These are phyloP conservation scores for Penicillium paxilli DNA, from an alignment of 495 filamentous ascomycete genomes.

Conservation along the genomic window DNA sequence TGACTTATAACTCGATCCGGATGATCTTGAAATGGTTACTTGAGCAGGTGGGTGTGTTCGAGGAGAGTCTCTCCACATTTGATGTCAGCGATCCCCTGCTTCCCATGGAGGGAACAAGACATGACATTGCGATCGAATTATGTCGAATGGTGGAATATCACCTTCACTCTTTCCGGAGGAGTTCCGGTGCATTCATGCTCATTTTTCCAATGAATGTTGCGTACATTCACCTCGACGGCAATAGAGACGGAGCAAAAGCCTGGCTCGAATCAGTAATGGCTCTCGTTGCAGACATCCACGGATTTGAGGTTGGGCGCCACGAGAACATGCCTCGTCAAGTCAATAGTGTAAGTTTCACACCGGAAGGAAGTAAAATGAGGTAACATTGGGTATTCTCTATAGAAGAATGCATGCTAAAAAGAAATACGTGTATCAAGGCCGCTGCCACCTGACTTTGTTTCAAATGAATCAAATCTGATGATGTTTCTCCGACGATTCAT, in stretches of 20 bases:
- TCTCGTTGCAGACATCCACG: conserved; percentile 15
- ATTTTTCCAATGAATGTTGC: conserved; percentile 21
- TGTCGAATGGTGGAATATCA: conserved; percentile 21
- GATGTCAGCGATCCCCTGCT: conserved; percentile 14
- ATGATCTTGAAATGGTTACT: conserved; percentile 9
- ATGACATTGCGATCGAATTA: conserved; percentile 18
- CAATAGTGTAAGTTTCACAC: not conserved
- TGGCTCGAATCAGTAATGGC: conserved; percentile 18
- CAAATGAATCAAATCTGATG: not conserved
- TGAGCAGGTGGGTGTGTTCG: conserved; percentile 2
- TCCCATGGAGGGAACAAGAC: conserved; percentile 17
- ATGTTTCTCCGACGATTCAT: not conserved
- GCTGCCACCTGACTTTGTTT: not conserved
- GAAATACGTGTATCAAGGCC: not conserved
- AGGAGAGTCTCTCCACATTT: not conserved
- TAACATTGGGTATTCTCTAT: not conserved
- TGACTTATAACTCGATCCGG: conserved; percentile 11
- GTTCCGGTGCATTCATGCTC: conserved; percentile 16
- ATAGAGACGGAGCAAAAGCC: not conserved
- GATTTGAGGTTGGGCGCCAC: conserved; percentile 17
- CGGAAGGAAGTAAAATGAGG: not conserved
- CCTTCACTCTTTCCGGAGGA: conserved; percentile 10
- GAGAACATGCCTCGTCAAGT: conserved; percentile 12
- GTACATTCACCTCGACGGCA: conserved; percentile 9
- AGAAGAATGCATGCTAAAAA: not conserved